These are phyloP conservation scores for Arthrobotrys pseudoclavata DNA, from an alignment of 2,329 filamentous ascomycete genomes.

Conservation along the genomic window DNA sequence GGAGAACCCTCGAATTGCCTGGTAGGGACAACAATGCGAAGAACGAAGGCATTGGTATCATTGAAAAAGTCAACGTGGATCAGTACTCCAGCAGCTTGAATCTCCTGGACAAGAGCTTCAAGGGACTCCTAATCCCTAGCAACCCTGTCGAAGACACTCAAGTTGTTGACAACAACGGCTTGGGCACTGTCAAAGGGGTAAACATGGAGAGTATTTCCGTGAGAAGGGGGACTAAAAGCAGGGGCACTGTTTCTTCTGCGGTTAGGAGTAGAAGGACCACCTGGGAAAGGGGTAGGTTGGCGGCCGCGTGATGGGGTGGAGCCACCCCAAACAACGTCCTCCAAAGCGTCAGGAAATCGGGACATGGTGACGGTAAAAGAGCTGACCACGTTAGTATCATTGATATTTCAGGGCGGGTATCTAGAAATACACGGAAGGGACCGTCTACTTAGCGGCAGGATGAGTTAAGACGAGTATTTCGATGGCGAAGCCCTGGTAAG, in stretches of 20 bases:
- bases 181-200: slow-evolving; percentile 7
- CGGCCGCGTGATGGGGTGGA: background rate
- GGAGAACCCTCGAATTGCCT: background rate
- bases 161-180: background rate
- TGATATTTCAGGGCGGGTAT: too few relatives aligned
- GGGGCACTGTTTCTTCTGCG: slow-evolving; percentile 22
- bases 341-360: background rate
- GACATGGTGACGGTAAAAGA: slow-evolving; percentile 3
- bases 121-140: slow-evolving; percentile 16
- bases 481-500: slow-evolving; percentile 5
- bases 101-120: background rate
- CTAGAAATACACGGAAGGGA: background rate
- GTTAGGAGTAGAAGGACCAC: background rate
- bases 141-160: slow-evolving; percentile 18
- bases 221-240: background rate
- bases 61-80: slow-evolving; percentile 2
- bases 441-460: background rate
- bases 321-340: background rate
- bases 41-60: background rate
- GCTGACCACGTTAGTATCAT: background rate
- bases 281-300: background rate
- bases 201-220: background rate
- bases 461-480: background rate
- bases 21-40: background rate
- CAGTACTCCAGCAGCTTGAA: background rate